Evolutionary conservation across 75 land plant genomes (phyloP), one percentile per base, ranked within the genome.

Genomic region (Sequoia sempervirens): DNA sequence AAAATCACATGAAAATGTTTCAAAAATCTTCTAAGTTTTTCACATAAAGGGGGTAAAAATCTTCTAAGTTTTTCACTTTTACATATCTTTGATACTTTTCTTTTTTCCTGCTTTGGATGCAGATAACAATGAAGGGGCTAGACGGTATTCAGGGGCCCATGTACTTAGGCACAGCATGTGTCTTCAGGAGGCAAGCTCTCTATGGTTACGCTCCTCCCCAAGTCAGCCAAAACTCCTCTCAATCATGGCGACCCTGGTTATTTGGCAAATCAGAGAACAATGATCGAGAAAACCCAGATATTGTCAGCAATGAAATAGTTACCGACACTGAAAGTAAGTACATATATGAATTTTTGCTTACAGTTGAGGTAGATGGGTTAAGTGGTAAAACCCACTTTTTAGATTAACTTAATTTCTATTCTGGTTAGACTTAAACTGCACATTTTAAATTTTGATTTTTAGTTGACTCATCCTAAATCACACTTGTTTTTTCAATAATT

Each of bases 111-210:
- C 82, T 81, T 43, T 15, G 28, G 64, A 81, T 52, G 73, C 84
- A 92, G 95, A 87, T 93, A 17, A 93, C 90, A 86, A 89, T 92
- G 93, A 93, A 87, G 84, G 95, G 95, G 26, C 86, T 92, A 30
- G 95, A 93, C 87, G 95, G 93, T 0, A 87, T 93, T 82, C 95
- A 93, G 87, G 93, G 95, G n/a, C 95, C 95, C 2, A 87, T 93
- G 23, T 93, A 93, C 85, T 92, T 93, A 73, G 95, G 95, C n/a
- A 93, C 93, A 26, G 95, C 93, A 85, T 92, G 92, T 88, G 83
- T 90, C 50, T 93, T 93, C 90, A 86, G 87, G 40, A 89, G 95
- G 58, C 95, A 89, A 87, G 93, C 95, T 1, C 86, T 93, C 38
- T 93, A 93, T 84, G 95, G 95, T 15, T 92, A 93, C 74, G 84